These are phyloP conservation scores for Centrapalus pauciflorus DNA, from an alignment of 129 eudicot species.

Conservation along the genomic window DNA sequence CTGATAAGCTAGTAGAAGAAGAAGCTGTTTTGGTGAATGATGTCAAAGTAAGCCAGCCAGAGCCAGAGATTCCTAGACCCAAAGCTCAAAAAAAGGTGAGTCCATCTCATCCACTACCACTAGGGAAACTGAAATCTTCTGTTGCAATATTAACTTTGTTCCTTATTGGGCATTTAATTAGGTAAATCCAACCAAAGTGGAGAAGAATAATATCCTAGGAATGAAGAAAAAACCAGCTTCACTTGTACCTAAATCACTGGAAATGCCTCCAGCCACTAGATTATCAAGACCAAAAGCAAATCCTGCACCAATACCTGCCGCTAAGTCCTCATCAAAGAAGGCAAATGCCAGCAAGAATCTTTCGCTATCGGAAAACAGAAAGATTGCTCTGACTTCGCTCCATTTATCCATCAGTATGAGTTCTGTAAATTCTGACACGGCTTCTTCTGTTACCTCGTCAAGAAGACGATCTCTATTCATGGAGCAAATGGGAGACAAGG, in stretches of 20 bases:
- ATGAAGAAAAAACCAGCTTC: slow-evolving; percentile 48
- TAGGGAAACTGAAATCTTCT: not conserved
- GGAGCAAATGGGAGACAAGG: slow-evolving; percentile 98
- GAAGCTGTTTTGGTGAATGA: slow-evolving; percentile 34
- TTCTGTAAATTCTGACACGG: slow-evolving; percentile 42
- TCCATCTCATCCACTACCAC: not conserved
- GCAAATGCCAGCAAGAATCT: slow-evolving; percentile 36
- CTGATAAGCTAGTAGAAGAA: slow-evolving; percentile 22
- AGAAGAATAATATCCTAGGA: slow-evolving; percentile 21
- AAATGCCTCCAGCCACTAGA: slow-evolving; percentile 35
- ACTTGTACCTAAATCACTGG: slow-evolving; percentile 43
- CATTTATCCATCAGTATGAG: slow-evolving; percentile 70
- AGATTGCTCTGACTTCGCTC: slow-evolving; percentile 45
- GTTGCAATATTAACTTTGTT: slow-evolving; percentile 13
- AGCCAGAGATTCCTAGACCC: slow-evolving; percentile 26
- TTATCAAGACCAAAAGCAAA: slow-evolving; percentile 39
- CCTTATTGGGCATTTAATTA: slow-evolving; percentile 25
- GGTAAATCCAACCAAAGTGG: slow-evolving; percentile 46
- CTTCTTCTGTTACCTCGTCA: slow-evolving; percentile 38
- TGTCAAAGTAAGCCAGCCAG: slow-evolving; percentile 23
- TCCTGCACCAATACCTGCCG: slow-evolving; percentile 18
- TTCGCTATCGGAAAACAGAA: slow-evolving; percentile 36
- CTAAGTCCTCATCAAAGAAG: slow-evolving; percentile 40
- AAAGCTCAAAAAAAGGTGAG: slow-evolving; percentile 48
- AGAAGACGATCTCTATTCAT: slow-evolving; percentile 69